Conservation (phyloP, 306 rosid species). For the Quercus suber region DNA sequence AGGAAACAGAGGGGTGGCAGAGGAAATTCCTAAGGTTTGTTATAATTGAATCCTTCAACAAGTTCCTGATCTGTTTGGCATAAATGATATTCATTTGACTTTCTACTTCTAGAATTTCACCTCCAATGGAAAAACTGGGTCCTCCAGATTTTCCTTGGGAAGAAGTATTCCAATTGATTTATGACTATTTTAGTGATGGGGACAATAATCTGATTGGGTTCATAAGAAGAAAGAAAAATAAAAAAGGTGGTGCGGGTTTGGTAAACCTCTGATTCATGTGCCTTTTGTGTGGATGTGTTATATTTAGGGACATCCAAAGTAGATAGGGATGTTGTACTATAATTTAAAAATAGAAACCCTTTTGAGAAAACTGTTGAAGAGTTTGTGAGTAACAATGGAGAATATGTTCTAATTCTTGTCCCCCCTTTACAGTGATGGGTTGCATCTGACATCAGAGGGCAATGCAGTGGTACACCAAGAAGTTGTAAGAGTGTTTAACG, state of each 20-base stretch:
- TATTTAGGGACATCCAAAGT: background rate
- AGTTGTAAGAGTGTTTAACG: slow-evolving; percentile 32
- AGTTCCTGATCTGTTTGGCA: background rate
- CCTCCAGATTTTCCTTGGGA: background rate
- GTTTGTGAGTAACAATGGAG: background rate
- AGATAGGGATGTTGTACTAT: background rate
- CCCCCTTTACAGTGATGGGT: slow-evolving; percentile 65
- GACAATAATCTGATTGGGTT: background rate
- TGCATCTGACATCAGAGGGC: slow-evolving; percentile 86
- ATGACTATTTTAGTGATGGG: background rate
- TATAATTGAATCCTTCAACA: slow-evolving; percentile 2
- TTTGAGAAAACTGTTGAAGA: background rate
- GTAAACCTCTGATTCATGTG: background rate
- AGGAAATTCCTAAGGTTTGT: slow-evolving; percentile 75
- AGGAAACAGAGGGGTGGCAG: slow-evolving; percentile 91
- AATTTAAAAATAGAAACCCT: background rate
- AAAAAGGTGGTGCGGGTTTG: too few species aligned
- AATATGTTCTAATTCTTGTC: background rate
- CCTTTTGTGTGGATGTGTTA: background rate
- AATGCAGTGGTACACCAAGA: slow-evolving; percentile 52
- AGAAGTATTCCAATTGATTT: background rate
- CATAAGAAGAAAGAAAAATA: background rate
- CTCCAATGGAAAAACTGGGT: background rate
- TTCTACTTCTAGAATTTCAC: background rate
- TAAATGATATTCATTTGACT: background rate